Percentiles rank a stretch among this genome's conserved stretches.
Evolutionary conservation across 2,329 filamentous ascomycete species (phyloP).

Genomic region (Colletotrichum siamense): DNA sequence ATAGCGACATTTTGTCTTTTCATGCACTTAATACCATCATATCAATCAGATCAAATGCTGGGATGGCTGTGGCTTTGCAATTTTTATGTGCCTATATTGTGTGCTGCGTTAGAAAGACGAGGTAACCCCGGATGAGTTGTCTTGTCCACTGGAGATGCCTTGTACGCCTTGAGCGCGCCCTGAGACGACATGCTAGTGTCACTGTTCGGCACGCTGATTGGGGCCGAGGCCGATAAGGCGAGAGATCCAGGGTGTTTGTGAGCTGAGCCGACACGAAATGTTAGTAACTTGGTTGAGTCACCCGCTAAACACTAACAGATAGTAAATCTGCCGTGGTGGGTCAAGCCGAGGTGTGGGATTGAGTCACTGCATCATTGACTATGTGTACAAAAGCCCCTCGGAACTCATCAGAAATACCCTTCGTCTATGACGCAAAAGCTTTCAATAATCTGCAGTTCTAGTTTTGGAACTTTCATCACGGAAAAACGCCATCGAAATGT

Average conservation of each 20-base stretch:
- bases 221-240: not conserved
- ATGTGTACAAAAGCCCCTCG: not conserved
- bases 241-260: not conserved
- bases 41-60: not conserved
- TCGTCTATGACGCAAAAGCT: not conserved
- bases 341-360: not conserved
- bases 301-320: not conserved
- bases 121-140: not conserved
- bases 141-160: not conserved
- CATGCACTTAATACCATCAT: not conserved
- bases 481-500: not conserved
- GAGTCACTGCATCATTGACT: not conserved
- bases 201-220: not conserved
- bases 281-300: not conserved
- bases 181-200: not conserved
- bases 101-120: too few relatives aligned
- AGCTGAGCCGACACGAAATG: not conserved
- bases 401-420: not conserved
- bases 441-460: not conserved
- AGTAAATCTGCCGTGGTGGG: not conserved
- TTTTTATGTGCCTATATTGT: accelerated
- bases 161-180: not conserved
- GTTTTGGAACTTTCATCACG: not conserved
- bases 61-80: not conserved
- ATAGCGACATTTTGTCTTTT: not conserved